Evolutionary conservation across 306 rosid genomes (phyloP), one percentile per base, ranked within the genome.

Genomic region (Pterocarpus santalinus): DNA sequence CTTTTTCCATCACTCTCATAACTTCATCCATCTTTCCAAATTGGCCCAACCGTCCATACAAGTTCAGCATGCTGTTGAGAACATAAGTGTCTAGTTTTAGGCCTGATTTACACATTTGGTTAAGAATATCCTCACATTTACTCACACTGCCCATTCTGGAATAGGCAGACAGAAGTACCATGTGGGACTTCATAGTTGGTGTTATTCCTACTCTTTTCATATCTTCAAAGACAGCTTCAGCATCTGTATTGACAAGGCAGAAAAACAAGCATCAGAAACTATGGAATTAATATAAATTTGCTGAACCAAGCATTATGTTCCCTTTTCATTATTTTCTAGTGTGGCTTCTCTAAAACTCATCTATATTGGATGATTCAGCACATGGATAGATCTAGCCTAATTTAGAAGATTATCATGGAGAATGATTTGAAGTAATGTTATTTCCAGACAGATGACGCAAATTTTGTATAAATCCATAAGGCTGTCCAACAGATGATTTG

Each of bases 111-210:
- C 72, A 94, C 85, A 95, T 86, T 80, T 86, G 98, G 84, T 86
- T 87, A 12, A 95, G 89, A 44, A 93, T 86, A 44, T 89, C 91
- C 76, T 93, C 99, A 72, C 97, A 95, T 83, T 88, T 93, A 11
- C 85, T 82, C 62, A 89, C 90, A 58, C 84, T 92, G 13, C 99
- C 91, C 2, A 85, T 64, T 79, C 83, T 89, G 14, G 98, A 93
- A 86, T 89, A 90, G 61, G 97, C 97, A 9, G 94, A 91, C 15
- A 92, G 63, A 79, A 95, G 98, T 66, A 93, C 90, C 99, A 93
- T 91, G 79, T 93, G 98, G 74, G 99, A 95, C 82, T 93, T 95
- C 94, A 91, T 92, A 46, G 98, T 93, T 79, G 97, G 98, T 36
- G 88, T 92, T 62, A 95, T 92, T 71, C 98, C 98, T 49, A 90